Percentiles rank a stretch among this genome's conserved stretches.
These are phyloP conservation scores for Trypanosoma caninum DNA, from an alignment of 208 protist species.

Conservation along the genomic window DNA sequence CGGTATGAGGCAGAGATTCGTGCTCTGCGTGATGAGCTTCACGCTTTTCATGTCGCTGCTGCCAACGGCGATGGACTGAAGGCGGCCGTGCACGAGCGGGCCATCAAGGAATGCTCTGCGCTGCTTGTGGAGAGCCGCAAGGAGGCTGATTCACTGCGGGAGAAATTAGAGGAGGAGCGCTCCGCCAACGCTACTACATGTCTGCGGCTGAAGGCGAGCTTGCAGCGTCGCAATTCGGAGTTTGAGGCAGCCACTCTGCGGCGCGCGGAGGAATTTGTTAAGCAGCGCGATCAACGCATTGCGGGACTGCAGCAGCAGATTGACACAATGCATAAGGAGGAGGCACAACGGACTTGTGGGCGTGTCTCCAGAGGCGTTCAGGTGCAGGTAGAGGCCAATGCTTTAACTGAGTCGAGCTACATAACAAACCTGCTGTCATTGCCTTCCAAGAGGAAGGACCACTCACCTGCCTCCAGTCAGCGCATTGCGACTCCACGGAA, in stretches of 20 bases:
- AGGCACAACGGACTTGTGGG: background rate
- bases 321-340: background rate
- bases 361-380: slow-evolving; percentile 1
- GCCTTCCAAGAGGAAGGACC: background rate
- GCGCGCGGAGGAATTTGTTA: slow-evolving; percentile 15
- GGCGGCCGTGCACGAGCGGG: slow-evolving; percentile 18
- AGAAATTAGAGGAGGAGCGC: slow-evolving; percentile 38
- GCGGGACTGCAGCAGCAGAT: slow-evolving; percentile 3
- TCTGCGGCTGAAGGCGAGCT: slow-evolving; percentile 33
- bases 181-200: slow-evolving; percentile 30
- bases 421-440: slow-evolving; percentile 16
- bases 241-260: slow-evolving; percentile 19
- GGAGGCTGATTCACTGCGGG: slow-evolving; percentile 23
- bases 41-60: slow-evolving; percentile 19
- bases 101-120: slow-evolving; percentile 27
- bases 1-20: slow-evolving; percentile 22
- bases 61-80: slow-evolving; percentile 19
- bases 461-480: background rate
- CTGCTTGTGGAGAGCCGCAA: slow-evolving; percentile 30
- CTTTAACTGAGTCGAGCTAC: slow-evolving; percentile 13
- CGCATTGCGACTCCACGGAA: slow-evolving; percentile 2
- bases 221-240: slow-evolving; percentile 19
- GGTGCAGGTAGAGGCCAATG: background rate
- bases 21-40: slow-evolving; percentile 25
- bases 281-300: slow-evolving; percentile 1